Evolutionary conservation across 345 rosid species (phyloP).

Genomic region (Lepidium africanum): DNA sequence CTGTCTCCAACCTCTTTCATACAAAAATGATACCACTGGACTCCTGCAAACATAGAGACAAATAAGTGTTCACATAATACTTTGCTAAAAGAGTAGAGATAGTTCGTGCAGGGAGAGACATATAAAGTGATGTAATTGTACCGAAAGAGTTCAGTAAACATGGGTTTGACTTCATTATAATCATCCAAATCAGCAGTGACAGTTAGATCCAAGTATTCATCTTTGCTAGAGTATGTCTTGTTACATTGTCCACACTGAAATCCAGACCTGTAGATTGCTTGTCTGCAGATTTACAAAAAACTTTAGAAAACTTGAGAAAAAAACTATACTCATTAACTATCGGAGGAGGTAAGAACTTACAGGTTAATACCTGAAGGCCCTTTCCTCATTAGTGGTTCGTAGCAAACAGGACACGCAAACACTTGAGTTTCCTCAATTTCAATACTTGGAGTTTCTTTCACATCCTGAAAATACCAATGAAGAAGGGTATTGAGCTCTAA

Average conservation of each 20-base stretch:
- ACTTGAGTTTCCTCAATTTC: constrained; percentile 39
- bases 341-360: constrained; percentile 43
- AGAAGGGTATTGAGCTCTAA: neutral
- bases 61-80: neutral
- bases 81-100: neutral
- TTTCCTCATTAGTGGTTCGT: constrained; percentile 74
- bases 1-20: constrained; percentile 97
- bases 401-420: constrained; percentile 83
- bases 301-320: no score
- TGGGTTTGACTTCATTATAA: constrained; percentile 64
- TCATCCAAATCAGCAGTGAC: constrained; percentile 60
- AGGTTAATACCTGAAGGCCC: constrained; percentile 86
- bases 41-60: constrained; percentile 42
- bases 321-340: no score
- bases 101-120: neutral
- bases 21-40: constrained; percentile 83
- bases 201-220: constrained; percentile 72
- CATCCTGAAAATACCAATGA: neutral
- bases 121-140: constrained; percentile 7
- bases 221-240: constrained; percentile 83
- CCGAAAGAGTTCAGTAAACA: constrained; percentile 76
- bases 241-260: constrained; percentile 74
- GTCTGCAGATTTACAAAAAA: constrained; percentile 36
- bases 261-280: constrained; percentile 83
- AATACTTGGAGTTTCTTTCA: constrained; percentile 29